Evolutionary conservation across 1,139 yeast species (phyloP), one percentile per base, ranked within the genome.

Genomic region (Suhomyces bribrorum): DNA sequence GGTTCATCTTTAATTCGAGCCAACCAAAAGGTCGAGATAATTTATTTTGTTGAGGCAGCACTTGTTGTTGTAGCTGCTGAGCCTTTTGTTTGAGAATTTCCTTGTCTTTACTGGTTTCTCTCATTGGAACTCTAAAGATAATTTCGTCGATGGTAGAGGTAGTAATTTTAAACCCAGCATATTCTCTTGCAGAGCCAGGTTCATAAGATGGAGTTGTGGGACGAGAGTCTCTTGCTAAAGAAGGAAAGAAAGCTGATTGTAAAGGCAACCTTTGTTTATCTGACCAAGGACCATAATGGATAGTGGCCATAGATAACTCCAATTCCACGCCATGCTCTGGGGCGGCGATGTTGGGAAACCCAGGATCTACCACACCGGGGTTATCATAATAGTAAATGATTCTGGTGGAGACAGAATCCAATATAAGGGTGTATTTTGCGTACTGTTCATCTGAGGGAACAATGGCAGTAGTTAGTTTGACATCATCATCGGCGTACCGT

Each of bases 211-310:
- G 56, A 9, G 53, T 52, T 1, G 73, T 65, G 0, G 85, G 81
- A 5, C 54, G 50, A 0, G 81, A 62, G 51, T 87, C 87, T 34
- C 83, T 64, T 23, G 86, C 79, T 6, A 81, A 59, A 0, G 76
- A 59, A 0, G 98, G 98, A 44, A 83, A 79, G 28, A 92, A 66
- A 64, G 82, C 66, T 7, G 69, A 63, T 44, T 84, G 92, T 7
- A 90, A 54, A 1, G 83, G 77, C 2, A 73, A 72, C 15, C 96
- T 59, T 57, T 92, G 95, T 31, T 90, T 77, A 44, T 90, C 95
- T 0, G 97, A 86, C 97, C 97, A 90, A 0, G 98, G 95, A 0
- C 98, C 98, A 54, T 87, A 90, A 49, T 84, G 84, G 1, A 88
- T 66, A 0, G 87, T 82, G 0, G 90, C 82, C 44, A 77, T 74